Evolutionary conservation across 2,329 filamentous ascomycete genomes (phyloP).

Genomic region (Endoconidiophora polonica): DNA sequence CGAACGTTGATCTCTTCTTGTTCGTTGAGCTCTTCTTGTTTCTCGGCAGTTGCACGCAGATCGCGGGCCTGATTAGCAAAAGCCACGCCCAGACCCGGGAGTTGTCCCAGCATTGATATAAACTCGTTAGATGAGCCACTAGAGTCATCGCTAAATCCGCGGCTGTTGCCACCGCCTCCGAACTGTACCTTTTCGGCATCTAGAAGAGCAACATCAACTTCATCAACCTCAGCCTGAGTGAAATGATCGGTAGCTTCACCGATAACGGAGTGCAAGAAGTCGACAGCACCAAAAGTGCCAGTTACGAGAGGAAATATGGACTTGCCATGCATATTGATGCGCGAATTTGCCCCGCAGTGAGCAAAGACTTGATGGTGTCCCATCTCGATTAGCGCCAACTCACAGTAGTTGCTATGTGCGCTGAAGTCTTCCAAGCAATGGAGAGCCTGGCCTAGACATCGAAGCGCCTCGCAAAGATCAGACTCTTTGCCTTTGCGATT

Average conservation of each 20-base stretch:
- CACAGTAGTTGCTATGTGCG: slow-evolving; percentile 71
- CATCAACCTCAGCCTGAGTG: slow-evolving; percentile 68
- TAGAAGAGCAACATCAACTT: slow-evolving; percentile 58
- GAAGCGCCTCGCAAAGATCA: slow-evolving; percentile 64
- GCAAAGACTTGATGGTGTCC: slow-evolving; percentile 53
- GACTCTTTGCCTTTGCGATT: slow-evolving; percentile 47
- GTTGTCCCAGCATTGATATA: slow-evolving; percentile 54
- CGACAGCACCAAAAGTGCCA: slow-evolving; percentile 61
- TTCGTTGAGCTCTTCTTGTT: slow-evolving; percentile 31
- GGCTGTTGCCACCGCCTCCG: slow-evolving; percentile 16
- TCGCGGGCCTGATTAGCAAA: slow-evolving; percentile 50
- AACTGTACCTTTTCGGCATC: slow-evolving; percentile 41
- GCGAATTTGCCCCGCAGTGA: slow-evolving; percentile 50
- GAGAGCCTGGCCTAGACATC: slow-evolving; percentile 58
- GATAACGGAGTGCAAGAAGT: slow-evolving; percentile 65
- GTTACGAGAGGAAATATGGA: slow-evolving; percentile 55
- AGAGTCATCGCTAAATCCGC: slow-evolving; percentile 21
- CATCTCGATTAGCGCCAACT: slow-evolving; percentile 58
- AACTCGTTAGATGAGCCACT: slow-evolving; percentile 36
- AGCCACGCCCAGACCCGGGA: slow-evolving; percentile 52
- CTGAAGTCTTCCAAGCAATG: slow-evolving; percentile 68
- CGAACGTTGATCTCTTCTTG: slow-evolving; percentile 31
- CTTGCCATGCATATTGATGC: slow-evolving; percentile 49
- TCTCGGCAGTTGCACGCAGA: slow-evolving; percentile 43
- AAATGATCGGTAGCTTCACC: slow-evolving; percentile 67